Percentiles rank a stretch among this genome's conserved stretches.
phyloP scores from a whole-genome alignment of 2,329 filamentous ascomycete species.

The Scopulariopsis brevicaulis region DNA sequence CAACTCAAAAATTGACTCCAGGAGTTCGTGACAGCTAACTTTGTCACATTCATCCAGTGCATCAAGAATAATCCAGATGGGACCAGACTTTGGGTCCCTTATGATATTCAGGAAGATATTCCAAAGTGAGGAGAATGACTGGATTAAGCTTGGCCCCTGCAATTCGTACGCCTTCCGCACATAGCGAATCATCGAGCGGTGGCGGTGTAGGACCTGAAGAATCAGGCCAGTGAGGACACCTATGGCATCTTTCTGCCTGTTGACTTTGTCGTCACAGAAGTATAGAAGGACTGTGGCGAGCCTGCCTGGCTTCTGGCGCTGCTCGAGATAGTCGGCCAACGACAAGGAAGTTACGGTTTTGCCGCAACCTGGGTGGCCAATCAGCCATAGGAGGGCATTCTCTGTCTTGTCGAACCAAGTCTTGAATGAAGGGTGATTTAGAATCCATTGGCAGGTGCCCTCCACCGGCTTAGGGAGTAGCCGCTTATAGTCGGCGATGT shows the following conservation, averaged over 20 bases:
- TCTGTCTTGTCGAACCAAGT: constrained; percentile 16
- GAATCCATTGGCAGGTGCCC: constrained; percentile 24
- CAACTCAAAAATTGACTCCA: constrained; percentile 13
- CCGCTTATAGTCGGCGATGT: constrained; percentile 17
- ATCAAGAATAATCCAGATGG: constrained; percentile 21
- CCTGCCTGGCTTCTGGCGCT: background rate
- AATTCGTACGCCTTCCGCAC: constrained; percentile 17
- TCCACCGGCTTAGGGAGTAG: constrained; percentile 16
- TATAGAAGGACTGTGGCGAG: constrained; percentile 16
- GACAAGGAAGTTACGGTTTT: constrained; percentile 23
- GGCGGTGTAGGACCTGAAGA: constrained; percentile 19
- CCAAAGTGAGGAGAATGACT: constrained; percentile 22
- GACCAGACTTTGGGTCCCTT: constrained; percentile 14
- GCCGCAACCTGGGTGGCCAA: constrained; percentile 21
- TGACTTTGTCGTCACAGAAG: constrained; percentile 21
- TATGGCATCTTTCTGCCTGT: constrained; percentile 20
- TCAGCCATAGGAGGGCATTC: constrained; percentile 22
- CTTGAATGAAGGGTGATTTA: constrained; percentile 15
- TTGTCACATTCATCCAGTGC: constrained; percentile 25
- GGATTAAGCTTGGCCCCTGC: constrained; percentile 16
- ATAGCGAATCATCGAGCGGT: constrained; percentile 18
- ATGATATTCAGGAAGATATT: constrained; percentile 18
- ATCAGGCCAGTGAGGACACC: constrained; percentile 21
- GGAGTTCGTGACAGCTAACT: constrained; percentile 12
- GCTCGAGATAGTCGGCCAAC: constrained; percentile 17